Percentiles rank a stretch among this genome's conserved stretches.
These are phyloP conservation scores for Penicillium sclerotigenum DNA, from an alignment of 2,329 filamentous ascomycete genomes.

Conservation along the genomic window DNA sequence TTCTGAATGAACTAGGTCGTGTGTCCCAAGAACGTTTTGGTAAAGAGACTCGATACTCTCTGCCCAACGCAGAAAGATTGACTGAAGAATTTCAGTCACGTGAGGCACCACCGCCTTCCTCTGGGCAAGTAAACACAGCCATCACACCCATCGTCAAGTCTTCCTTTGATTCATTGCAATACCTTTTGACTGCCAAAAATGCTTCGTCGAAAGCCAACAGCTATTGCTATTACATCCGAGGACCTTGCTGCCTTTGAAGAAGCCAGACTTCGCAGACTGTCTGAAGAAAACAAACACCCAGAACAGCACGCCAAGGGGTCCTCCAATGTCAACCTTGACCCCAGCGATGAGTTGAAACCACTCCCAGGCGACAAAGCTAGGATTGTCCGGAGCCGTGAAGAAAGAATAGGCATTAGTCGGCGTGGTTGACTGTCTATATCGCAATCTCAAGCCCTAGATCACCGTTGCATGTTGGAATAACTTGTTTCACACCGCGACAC, in stretches of 20 bases:
- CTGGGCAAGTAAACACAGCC: background rate
- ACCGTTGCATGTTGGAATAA: background rate
- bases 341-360: slow-evolving; percentile 51
- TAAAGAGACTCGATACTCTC: background rate
- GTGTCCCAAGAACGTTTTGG: slow-evolving; percentile 1
- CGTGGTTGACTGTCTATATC: slow-evolving; percentile 17
- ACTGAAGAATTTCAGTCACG: slow-evolving; percentile 12
- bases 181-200: slow-evolving; percentile 28
- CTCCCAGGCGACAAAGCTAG: slow-evolving; percentile 49
- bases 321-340: slow-evolving; percentile 37
- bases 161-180: background rate
- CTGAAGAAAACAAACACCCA: slow-evolving; percentile 27
- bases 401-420: slow-evolving; percentile 42
- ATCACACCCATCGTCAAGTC: background rate
- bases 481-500: background rate
- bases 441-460: background rate
- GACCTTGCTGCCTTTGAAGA: slow-evolving; percentile 50
- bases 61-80: slow-evolving; percentile 4
- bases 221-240: slow-evolving; percentile 50
- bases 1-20: background rate
- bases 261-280: slow-evolving; percentile 31
- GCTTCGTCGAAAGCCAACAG: slow-evolving; percentile 52
- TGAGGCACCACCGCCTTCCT: slow-evolving; percentile 6
- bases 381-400: slow-evolving; percentile 47
- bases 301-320: slow-evolving; percentile 20